Percentiles rank a stretch among this genome's conserved stretches.
Evolutionary conservation across 768 basidiomycete genomes (phyloP).

Genomic region (Boletus sp.): DNA sequence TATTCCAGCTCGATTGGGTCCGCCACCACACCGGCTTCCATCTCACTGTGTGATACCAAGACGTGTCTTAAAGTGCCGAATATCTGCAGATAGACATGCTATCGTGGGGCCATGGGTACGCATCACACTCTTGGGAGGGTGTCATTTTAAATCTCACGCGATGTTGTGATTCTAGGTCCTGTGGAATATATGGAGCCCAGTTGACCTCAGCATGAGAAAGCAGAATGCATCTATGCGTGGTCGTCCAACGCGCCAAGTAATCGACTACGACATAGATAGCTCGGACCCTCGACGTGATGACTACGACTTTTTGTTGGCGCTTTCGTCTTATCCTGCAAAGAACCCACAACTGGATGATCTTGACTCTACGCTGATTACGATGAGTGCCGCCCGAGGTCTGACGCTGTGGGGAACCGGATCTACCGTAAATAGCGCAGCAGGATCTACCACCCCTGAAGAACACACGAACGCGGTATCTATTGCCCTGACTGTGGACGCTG

Average conservation of each 20-base stretch:
- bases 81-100: conserved; percentile 52
- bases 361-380: conserved; percentile 46
- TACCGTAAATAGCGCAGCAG: neutral
- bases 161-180: conserved; percentile 38
- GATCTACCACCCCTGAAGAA: conserved; percentile 1
- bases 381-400: conserved; percentile 47
- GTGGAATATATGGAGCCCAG: conserved; percentile 42
- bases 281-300: conserved; percentile 36
- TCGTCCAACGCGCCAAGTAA: conserved; percentile 22
- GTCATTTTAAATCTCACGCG: neutral
- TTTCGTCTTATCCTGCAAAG: conserved; percentile 42
- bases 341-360: conserved; percentile 45
- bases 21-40: conserved; percentile 45
- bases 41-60: conserved; percentile 49
- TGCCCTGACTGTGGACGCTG: neutral
- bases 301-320: conserved; percentile 51
- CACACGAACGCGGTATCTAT: neutral
- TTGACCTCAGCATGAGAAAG: conserved; percentile 36
- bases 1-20: conserved; percentile 32
- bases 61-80: conserved; percentile 42
- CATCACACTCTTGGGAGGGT: neutral
- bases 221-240: conserved; percentile 44
- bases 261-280: conserved; percentile 10
- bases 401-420: conserved; percentile 43
- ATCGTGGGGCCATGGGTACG: conserved; percentile 56